These are phyloP conservation scores for Penicillium freii DNA, from an alignment of 2,329 filamentous ascomycete species.

Conservation along the genomic window DNA sequence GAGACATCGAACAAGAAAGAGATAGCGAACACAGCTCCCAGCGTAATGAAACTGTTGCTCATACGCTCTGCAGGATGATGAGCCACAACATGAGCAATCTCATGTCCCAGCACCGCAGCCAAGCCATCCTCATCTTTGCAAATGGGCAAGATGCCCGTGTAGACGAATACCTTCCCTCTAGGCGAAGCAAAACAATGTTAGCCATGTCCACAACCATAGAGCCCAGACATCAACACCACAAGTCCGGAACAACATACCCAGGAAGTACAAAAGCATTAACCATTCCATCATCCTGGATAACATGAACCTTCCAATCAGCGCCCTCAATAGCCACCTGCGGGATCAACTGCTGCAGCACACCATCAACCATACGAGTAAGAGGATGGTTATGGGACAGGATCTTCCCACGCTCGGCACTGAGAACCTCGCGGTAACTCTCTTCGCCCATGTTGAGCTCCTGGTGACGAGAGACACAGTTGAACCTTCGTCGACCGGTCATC, in stretches of 20 bases:
- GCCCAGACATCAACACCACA: neutral
- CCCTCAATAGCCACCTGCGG: slow-evolving; percentile 50
- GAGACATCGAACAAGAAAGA: slow-evolving; percentile 43
- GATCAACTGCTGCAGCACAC: slow-evolving; percentile 55
- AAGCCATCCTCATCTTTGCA: slow-evolving; percentile 57
- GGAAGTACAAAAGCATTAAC: slow-evolving; percentile 64
- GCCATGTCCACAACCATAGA: neutral
- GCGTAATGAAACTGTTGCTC: slow-evolving; percentile 43
- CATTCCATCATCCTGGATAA: slow-evolving; percentile 51
- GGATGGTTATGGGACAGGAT: slow-evolving; percentile 54
- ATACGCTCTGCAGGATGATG: slow-evolving; percentile 57
- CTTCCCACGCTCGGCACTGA: slow-evolving; percentile 46
- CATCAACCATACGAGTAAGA: slow-evolving; percentile 49
- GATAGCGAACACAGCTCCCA: slow-evolving; percentile 29
- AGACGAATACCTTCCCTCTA: slow-evolving; percentile 63
- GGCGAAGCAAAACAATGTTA: slow-evolving; percentile 2
- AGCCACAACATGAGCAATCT: slow-evolving; percentile 63
- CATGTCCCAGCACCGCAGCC: slow-evolving; percentile 61
- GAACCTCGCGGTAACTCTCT: slow-evolving; percentile 48
- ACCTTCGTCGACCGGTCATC: slow-evolving; percentile 56
- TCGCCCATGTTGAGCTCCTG: slow-evolving; percentile 47
- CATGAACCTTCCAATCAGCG: slow-evolving; percentile 56
- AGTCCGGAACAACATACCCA: slow-evolving; percentile 39
- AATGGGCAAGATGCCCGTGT: slow-evolving; percentile 59
- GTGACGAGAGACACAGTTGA: slow-evolving; percentile 54